These are phyloP conservation scores for Kluyveromyces dobzhanskii DNA, from an alignment of 805 yeast genomes.

Conservation along the genomic window DNA sequence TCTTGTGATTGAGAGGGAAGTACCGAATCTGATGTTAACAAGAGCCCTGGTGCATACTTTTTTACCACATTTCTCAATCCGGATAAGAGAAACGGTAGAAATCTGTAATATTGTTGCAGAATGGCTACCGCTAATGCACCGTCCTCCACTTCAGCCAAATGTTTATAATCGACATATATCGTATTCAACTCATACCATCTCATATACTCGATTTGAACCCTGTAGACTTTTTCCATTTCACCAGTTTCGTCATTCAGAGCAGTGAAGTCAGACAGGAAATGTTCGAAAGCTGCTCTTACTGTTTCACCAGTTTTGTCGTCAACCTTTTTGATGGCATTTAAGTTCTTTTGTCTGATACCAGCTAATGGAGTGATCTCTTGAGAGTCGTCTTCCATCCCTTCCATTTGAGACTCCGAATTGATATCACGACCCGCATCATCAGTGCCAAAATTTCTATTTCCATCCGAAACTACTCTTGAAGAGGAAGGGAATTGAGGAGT, in stretches of 20 bases:
- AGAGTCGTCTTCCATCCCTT: slow-evolving; percentile 2
- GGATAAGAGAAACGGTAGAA: slow-evolving; percentile 71
- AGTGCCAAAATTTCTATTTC: slow-evolving; percentile 23
- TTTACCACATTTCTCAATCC: slow-evolving; percentile 70
- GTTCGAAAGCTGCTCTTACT: slow-evolving; percentile 85
- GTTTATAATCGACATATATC: slow-evolving; percentile 77
- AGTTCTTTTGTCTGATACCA: slow-evolving; percentile 42
- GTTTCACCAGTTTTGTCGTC: slow-evolving; percentile 89
- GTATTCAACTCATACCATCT: slow-evolving; percentile 66
- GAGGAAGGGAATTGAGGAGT: slow-evolving; percentile 18
- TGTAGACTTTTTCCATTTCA: slow-evolving; percentile 48
- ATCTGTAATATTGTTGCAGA: slow-evolving; percentile 85
- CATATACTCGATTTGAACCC: slow-evolving; percentile 78
- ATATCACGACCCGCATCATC: slow-evolving; percentile 9
- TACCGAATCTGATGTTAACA: slow-evolving; percentile 37
- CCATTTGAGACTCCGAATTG: slow-evolving; percentile 13
- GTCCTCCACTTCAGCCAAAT: slow-evolving; percentile 63
- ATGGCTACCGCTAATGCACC: slow-evolving; percentile 88
- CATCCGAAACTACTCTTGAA: slow-evolving; percentile 23
- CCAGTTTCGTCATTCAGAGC: slow-evolving; percentile 29
- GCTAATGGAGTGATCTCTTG: slow-evolving; percentile 20
- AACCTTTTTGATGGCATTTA: slow-evolving; percentile 73
- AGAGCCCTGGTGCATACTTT: slow-evolving; percentile 63
- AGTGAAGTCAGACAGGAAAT: slow-evolving; percentile 61
- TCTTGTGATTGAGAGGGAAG: slow-evolving; percentile 25